Evolutionary conservation across 352 stramenopile species (phyloP).

Genomic region (Phytophthora podocarpi): DNA sequence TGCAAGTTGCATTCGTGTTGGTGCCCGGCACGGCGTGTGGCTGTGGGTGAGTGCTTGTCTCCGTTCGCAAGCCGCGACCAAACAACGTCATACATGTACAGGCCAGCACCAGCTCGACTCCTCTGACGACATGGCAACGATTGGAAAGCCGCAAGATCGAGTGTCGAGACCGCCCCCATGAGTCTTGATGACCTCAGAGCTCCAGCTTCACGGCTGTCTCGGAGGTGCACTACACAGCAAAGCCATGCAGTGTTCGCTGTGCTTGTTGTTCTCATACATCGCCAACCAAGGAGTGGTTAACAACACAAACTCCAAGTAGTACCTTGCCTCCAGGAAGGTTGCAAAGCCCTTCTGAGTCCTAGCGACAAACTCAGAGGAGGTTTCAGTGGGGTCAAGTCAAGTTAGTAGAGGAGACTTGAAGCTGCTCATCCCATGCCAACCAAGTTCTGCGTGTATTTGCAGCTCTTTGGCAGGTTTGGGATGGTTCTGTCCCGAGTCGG

Average conservation of each 20-base stretch:
- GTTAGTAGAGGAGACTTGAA: neutral
- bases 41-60: neutral
- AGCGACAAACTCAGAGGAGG: neutral
- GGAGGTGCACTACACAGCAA: too few species aligned
- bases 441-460: slow-evolving; percentile 4
- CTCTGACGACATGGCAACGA: too few species aligned
- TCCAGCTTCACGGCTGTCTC: too few species aligned
- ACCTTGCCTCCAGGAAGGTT: too few species aligned
- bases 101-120: too few species aligned
- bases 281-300: neutral
- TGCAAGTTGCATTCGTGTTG: slow-evolving; percentile 6
- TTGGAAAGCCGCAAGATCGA: neutral
- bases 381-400: slow-evolving; percentile 10
- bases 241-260: too few species aligned
- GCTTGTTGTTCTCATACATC: too few species aligned
- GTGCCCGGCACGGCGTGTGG: neutral
- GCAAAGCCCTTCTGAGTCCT: neutral
- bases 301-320: too few species aligned
- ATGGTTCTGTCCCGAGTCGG: slow-evolving; percentile 1
- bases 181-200: neutral
- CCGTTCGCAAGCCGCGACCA: too few species aligned
- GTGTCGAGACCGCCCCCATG: slow-evolving; percentile 12
- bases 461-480: slow-evolving; percentile 9
- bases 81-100: too few species aligned
- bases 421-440: slow-evolving; percentile 18